Conservation (phyloP, 768 basidiomycete species). For the Boletus patriciae region DNA sequence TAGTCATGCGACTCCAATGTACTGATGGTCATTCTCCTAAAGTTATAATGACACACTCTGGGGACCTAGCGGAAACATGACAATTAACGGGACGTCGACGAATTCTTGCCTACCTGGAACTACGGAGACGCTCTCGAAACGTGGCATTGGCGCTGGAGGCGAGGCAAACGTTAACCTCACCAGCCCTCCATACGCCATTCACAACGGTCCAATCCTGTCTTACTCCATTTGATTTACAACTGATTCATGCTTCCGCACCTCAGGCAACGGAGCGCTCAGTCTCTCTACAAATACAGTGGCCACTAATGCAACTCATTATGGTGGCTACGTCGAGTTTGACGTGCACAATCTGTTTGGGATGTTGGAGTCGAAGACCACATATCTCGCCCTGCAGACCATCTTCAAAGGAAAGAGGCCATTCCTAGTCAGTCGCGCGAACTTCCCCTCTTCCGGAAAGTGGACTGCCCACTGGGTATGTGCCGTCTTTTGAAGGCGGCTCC, state of each 20-base stretch:
- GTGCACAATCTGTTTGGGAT: conserved; percentile 70
- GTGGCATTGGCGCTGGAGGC: conserved; percentile 52
- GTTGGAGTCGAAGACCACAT: conserved; percentile 69
- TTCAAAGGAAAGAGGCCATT: conserved; percentile 65
- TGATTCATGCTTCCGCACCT: not conserved
- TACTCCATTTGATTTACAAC: not conserved
- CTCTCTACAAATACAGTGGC: conserved; percentile 60
- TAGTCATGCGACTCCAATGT: not conserved
- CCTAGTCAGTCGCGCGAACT: conserved; percentile 68
- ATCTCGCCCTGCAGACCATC: conserved; percentile 55
- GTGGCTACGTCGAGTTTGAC: conserved; percentile 63
- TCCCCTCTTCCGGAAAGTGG: conserved; percentile 67
- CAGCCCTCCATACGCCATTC: conserved; percentile 64
- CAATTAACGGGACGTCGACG: conserved; percentile 63
- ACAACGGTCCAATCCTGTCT: conserved; percentile 52
- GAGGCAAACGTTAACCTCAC: conserved; percentile 52
- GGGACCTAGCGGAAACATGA: conserved; percentile 74
- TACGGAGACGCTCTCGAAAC: conserved; percentile 31
- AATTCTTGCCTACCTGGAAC: conserved; percentile 36
- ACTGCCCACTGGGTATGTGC: conserved; percentile 64
- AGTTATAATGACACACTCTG: conserved; percentile 64
- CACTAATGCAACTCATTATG: conserved; percentile 69
- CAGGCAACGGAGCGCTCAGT: conserved; percentile 51
- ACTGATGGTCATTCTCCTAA: not conserved
- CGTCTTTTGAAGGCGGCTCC: not conserved